phyloP scores from a whole-genome alignment of 2,329 filamentous ascomycete genomes.

The Diaporthe citrichinensis region DNA sequence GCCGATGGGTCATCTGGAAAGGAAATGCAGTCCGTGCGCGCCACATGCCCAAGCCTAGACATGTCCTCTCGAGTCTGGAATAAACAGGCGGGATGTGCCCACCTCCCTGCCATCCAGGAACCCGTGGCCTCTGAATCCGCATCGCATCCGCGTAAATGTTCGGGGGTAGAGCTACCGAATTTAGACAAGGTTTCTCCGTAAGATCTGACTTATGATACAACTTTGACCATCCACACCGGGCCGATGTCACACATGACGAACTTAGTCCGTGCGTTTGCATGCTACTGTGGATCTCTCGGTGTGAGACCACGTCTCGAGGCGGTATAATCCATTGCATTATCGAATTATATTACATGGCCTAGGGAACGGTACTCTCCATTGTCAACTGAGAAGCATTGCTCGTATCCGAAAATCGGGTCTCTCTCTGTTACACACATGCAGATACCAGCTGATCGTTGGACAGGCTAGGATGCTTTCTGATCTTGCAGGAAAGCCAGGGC shows the following conservation, averaged over 20 bases:
- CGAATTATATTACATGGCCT: background rate
- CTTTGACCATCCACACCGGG: background rate
- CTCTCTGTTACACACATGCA: background rate
- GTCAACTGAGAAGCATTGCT: background rate
- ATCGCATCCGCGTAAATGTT: background rate
- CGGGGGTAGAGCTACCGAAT: background rate
- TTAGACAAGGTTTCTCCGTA: constrained; percentile 25
- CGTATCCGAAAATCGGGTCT: background rate
- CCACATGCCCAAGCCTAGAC: background rate
- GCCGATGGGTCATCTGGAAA: background rate
- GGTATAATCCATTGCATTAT: background rate
- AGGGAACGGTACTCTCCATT: background rate
- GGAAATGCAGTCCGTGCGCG: background rate
- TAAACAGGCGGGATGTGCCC: background rate
- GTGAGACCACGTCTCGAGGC: background rate
- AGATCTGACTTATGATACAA: constrained; percentile 28
- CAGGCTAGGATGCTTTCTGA: background rate
- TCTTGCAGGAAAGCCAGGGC: too few relatives aligned
- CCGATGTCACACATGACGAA: constrained; percentile 26
- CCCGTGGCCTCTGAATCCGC: background rate
- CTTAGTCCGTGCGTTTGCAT: constrained; percentile 17
- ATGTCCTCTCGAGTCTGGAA: background rate
- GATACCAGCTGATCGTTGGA: background rate
- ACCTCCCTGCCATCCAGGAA: background rate
- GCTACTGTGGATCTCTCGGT: constrained; percentile 4